Percentiles rank a stretch among this genome's conserved stretches.
These are phyloP conservation scores for Detonula confervacea DNA, from an alignment of 352 stramenopile genomes.

Conservation along the genomic window DNA sequence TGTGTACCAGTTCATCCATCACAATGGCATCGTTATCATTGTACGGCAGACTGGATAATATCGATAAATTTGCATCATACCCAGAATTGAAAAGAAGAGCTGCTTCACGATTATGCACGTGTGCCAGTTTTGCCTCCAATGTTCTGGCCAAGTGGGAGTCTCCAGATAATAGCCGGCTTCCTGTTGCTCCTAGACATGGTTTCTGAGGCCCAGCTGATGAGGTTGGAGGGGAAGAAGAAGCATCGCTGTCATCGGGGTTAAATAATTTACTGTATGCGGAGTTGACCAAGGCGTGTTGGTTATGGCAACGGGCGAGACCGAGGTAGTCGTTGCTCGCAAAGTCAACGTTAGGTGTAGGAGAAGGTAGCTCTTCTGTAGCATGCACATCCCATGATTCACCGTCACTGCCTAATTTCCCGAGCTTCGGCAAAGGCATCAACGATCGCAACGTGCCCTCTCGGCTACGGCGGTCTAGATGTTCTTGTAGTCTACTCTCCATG, in stretches of 20 bases:
- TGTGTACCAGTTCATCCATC: slow-evolving; percentile 96
- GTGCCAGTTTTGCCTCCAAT: slow-evolving; percentile 88
- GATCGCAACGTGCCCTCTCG: slow-evolving; percentile 47
- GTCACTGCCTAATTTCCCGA: slow-evolving; percentile 4
- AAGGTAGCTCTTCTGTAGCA: too few species aligned
- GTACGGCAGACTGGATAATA: slow-evolving; percentile 89
- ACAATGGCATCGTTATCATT: slow-evolving; percentile 89
- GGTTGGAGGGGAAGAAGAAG: too few species aligned
- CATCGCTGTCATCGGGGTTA: not conserved
- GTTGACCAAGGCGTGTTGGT: slow-evolving; percentile 82
- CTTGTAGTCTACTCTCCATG: slow-evolving; percentile 42
- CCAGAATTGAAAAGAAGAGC: slow-evolving; percentile 96
- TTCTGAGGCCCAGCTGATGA: too few species aligned
- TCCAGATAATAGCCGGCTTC: slow-evolving; percentile 94
- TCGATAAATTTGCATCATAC: slow-evolving; percentile 95
- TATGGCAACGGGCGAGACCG: slow-evolving; percentile 88
- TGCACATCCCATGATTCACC: not conserved
- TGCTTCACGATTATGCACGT: slow-evolving; percentile 90
- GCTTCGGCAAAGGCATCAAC: slow-evolving; percentile 37
- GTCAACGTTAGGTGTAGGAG: slow-evolving; percentile 84
- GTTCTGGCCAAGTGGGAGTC: slow-evolving; percentile 90
- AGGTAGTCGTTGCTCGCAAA: slow-evolving; percentile 99
- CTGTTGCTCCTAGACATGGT: slow-evolving; percentile 91
- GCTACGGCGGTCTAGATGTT: slow-evolving; percentile 44
- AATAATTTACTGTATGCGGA: slow-evolving; percentile 56